Conservation (phyloP, 805 yeast genomes). For the Kodamaea nitidulidarum region DNA sequence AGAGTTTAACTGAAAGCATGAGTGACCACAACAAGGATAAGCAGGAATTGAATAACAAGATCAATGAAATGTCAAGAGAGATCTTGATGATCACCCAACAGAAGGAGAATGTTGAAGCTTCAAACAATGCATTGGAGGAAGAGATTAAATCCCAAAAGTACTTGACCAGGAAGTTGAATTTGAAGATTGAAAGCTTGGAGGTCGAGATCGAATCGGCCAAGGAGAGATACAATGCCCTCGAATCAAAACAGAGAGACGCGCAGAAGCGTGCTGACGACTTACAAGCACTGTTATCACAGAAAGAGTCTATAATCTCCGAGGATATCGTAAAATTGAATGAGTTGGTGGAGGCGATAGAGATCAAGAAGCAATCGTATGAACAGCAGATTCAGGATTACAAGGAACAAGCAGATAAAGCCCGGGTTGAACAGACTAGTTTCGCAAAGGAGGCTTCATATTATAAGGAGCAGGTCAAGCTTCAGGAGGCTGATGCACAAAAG, state of each 20-base stretch:
- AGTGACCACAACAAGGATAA: constrained; percentile 14
- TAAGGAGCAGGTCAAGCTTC: constrained; percentile 25
- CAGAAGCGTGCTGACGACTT: constrained; percentile 7
- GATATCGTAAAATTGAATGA: constrained; percentile 29
- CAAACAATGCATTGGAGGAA: constrained; percentile 3
- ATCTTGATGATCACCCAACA: constrained; percentile 12
- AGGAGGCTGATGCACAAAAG: constrained; percentile 49
- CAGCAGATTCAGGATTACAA: constrained; percentile 12
- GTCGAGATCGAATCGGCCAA: constrained; percentile 19
- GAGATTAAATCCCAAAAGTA: constrained; percentile 9
- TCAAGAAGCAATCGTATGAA: constrained; percentile 12
- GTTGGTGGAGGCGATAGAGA: constrained; percentile 21
- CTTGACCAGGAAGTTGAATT: constrained; percentile 5
- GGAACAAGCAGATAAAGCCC: constrained; percentile 12
- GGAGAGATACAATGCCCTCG: constrained; percentile 3
- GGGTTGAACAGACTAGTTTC: constrained; percentile 9
- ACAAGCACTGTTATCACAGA: constrained; percentile 15
- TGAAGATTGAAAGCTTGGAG: constrained; percentile 22
- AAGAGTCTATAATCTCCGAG: constrained; percentile 29
- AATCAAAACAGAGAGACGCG: constrained; percentile 11
- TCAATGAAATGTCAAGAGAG: constrained; percentile 12
- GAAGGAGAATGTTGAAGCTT: constrained; percentile 4
- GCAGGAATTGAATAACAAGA: constrained; percentile 13
- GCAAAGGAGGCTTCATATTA: constrained; percentile 15
- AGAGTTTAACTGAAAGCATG: constrained; percentile 12